These are phyloP conservation scores for Isoetes taiwanensis DNA, from an alignment of 75 land plant species.

Conservation along the genomic window DNA sequence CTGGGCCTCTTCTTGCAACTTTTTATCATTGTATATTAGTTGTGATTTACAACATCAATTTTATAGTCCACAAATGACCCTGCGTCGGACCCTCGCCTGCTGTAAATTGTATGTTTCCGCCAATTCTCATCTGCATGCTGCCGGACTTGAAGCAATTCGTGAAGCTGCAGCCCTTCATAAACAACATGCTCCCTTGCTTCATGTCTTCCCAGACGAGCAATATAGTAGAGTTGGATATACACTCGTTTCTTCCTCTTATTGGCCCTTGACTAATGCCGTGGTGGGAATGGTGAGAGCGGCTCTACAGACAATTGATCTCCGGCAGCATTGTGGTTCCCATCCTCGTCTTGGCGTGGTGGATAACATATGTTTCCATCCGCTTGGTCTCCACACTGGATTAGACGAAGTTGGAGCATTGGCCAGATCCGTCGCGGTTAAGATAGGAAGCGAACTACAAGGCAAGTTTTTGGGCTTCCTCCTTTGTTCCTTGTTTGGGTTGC, in stretches of 20 bases:
- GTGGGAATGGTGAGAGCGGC: constrained; percentile 45
- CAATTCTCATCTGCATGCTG: constrained; percentile 19
- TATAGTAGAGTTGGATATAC: constrained; percentile 78
- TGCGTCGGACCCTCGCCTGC: constrained; percentile 35
- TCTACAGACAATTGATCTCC: constrained; percentile 33
- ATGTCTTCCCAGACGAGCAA: constrained; percentile 49
- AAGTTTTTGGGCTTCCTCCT: too few species aligned
- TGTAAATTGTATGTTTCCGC: constrained; percentile 82
- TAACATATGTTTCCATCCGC: constrained; percentile 63
- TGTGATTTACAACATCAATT: too few species aligned
- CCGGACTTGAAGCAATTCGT: constrained; percentile 44
- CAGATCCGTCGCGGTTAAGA: constrained; percentile 28
- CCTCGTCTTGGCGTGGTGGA: constrained; percentile 85
- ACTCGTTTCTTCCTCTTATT: constrained; percentile 26
- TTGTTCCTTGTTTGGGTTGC: too few species aligned
- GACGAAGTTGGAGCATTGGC: constrained; percentile 51
- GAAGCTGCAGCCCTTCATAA: constrained; percentile 28
- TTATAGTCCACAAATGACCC: too few species aligned
- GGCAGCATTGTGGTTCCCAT: constrained; percentile 57
- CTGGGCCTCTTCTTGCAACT: too few species aligned
- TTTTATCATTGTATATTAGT: too few species aligned
- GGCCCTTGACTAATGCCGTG: constrained; percentile 33
- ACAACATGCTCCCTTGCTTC: constrained; percentile 34
- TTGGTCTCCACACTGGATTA: constrained; percentile 35
- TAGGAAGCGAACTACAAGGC: constrained; percentile 41